Conservation (phyloP, 2,329 filamentous ascomycete genomes). For the Periconia macrospinosa region DNA sequence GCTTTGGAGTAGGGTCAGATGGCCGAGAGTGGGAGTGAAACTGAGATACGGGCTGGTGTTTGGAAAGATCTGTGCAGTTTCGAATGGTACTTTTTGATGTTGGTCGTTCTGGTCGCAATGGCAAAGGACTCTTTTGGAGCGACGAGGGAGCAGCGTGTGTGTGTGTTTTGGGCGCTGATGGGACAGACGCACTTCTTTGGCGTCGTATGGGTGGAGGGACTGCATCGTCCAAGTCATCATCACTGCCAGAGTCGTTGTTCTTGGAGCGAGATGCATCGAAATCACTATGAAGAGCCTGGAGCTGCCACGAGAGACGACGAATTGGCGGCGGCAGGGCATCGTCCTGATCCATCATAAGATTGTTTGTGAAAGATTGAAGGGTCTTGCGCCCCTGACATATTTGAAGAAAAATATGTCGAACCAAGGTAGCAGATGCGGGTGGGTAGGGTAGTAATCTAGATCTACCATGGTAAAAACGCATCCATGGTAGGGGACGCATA, state of each 20-base stretch:
- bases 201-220: conserved; percentile 12
- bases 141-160: conserved; percentile 4
- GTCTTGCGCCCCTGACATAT: not conserved
- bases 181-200: conserved; percentile 5
- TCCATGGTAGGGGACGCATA: conserved; percentile 5
- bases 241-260: not conserved
- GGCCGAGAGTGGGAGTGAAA: not conserved
- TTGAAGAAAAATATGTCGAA: not conserved
- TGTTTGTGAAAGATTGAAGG: conserved; percentile 4
- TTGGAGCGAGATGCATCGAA: conserved; percentile 17
- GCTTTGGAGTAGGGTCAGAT: not conserved
- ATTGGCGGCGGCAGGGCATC: conserved; percentile 14
- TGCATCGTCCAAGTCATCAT: conserved; percentile 20
- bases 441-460: not conserved
- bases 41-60: conserved; percentile 1
- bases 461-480: not conserved
- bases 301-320: conserved; percentile 11
- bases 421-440: not conserved
- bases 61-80: conserved; percentile 23
- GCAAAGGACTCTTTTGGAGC: conserved; percentile 21
- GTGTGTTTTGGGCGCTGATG: not conserved
- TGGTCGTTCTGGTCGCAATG: conserved; percentile 18
- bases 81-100: conserved; percentile 9
- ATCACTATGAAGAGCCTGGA: conserved; percentile 6
- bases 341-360: conserved; percentile 14